Evolutionary conservation across 768 basidiomycete genomes (phyloP).

Genomic region (Favolaschia claudopus): DNA sequence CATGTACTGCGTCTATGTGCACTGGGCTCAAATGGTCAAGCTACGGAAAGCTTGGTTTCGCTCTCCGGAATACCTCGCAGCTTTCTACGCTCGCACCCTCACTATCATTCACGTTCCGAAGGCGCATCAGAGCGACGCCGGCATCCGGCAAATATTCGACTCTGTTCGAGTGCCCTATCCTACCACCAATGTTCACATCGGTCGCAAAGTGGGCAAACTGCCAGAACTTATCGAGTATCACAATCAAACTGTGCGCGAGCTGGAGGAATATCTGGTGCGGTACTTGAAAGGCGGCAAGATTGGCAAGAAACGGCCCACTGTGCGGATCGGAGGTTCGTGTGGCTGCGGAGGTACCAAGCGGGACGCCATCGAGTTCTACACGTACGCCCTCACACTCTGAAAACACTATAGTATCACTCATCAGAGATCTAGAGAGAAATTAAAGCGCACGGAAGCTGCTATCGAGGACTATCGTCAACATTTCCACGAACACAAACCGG

Average conservation of each 20-base stretch:
- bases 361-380: constrained; percentile 95
- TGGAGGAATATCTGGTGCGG: constrained; percentile 87
- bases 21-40: constrained; percentile 81
- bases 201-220: constrained; percentile 85
- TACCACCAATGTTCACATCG: constrained; percentile 89
- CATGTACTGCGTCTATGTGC: constrained; percentile 71
- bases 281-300: constrained; percentile 85
- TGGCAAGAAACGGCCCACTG: constrained; percentile 81
- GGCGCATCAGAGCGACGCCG: constrained; percentile 85
- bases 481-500: constrained; percentile 63
- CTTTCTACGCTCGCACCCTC: constrained; percentile 94
- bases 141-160: constrained; percentile 79
- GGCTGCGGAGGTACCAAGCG: constrained; percentile 85
- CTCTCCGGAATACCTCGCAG: constrained; percentile 85
- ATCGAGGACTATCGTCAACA: constrained; percentile 62
- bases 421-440: constrained; percentile 48
- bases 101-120: constrained; percentile 82
- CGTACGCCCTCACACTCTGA: constrained; percentile 53
- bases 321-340: constrained; percentile 79
- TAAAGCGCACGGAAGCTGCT: constrained; percentile 71
- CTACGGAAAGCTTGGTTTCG: constrained; percentile 90
- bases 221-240: constrained; percentile 92
- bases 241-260: constrained; percentile 91
- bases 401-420: not conserved
- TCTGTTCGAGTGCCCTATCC: constrained; percentile 84